A percentile compares a stretch with the other conserved stretches of the same genome.
These are phyloP conservation scores for Trypanosoma scelopori DNA, from an alignment of 208 protist genomes.

Conservation along the genomic window DNA sequence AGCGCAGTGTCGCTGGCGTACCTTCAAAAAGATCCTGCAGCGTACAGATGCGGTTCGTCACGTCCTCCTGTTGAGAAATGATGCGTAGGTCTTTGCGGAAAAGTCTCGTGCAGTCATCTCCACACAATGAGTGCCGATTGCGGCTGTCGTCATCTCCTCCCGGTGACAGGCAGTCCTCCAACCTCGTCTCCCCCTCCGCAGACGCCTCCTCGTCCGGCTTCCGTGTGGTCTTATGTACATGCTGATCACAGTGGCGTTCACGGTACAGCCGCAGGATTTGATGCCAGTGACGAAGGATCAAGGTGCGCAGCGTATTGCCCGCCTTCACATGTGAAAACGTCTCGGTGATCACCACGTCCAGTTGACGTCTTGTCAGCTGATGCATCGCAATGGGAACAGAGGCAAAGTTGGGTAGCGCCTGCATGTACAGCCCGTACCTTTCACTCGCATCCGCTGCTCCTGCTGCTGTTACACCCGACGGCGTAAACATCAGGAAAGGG, in stretches of 20 bases:
- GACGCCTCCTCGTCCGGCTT: too few relatives aligned
- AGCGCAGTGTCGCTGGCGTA: conserved; percentile 52
- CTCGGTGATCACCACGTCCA: conserved; percentile 56
- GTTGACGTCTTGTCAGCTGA: conserved; percentile 54
- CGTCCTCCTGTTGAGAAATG: conserved; percentile 54
- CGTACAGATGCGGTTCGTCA: conserved; percentile 66
- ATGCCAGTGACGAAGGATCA: conserved; percentile 65
- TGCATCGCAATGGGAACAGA: conserved; percentile 64
- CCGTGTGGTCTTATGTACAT: conserved; percentile 4
- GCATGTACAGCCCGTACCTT: conserved; percentile 22
- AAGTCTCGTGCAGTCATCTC: conserved; percentile 1
- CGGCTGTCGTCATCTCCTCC: too few relatives aligned
- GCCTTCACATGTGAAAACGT: conserved; percentile 54
- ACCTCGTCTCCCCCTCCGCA: conserved; percentile 8
- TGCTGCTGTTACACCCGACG: conserved; percentile 7
- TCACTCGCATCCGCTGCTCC: too few relatives aligned
- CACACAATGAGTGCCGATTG: background rate
- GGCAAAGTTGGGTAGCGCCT: conserved; percentile 24
- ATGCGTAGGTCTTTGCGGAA: conserved; percentile 28
- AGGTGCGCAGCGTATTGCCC: conserved; percentile 42
- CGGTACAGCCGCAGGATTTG: conserved; percentile 33
- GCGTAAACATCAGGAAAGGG: background rate
- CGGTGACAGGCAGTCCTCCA: background rate
- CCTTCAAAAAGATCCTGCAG: conserved; percentile 59
- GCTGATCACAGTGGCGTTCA: conserved; percentile 25